Evolutionary conservation across 306 rosid genomes (phyloP).

Genomic region (Spatholobus suberectus): DNA sequence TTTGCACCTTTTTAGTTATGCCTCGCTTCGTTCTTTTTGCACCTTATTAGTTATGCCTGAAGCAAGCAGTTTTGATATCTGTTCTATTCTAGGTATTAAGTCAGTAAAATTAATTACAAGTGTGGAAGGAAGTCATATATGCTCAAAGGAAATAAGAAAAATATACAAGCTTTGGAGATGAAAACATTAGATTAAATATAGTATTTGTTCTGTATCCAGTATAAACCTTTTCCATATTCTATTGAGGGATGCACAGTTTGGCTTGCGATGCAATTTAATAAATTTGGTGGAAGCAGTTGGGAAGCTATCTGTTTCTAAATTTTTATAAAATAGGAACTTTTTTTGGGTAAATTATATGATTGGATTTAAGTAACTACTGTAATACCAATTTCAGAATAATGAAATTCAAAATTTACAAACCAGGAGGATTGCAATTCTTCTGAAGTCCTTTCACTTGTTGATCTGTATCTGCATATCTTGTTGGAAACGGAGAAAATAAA

Average conservation of each 20-base stretch:
- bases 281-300: neutral
- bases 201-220: neutral
- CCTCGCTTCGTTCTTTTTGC: neutral
- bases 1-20: neutral
- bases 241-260: neutral
- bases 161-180: neutral
- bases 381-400: neutral
- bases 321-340: neutral
- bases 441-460: neutral
- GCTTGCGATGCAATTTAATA: neutral
- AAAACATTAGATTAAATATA: neutral
- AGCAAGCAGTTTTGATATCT: conserved; percentile 11
- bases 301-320: neutral
- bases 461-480: neutral
- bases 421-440: neutral
- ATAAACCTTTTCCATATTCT: neutral
- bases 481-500: neutral
- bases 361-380: neutral
- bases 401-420: neutral
- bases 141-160: neutral
- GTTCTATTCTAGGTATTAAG: conserved; percentile 5
- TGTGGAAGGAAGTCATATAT: neutral
- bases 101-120: neutral
- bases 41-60: neutral
- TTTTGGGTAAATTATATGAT: neutral